Percentiles rank a stretch among this genome's conserved stretches.
These are phyloP conservation scores for Sugiyamaella valdiviana DNA, from an alignment of 805 yeast genomes.

Conservation along the genomic window DNA sequence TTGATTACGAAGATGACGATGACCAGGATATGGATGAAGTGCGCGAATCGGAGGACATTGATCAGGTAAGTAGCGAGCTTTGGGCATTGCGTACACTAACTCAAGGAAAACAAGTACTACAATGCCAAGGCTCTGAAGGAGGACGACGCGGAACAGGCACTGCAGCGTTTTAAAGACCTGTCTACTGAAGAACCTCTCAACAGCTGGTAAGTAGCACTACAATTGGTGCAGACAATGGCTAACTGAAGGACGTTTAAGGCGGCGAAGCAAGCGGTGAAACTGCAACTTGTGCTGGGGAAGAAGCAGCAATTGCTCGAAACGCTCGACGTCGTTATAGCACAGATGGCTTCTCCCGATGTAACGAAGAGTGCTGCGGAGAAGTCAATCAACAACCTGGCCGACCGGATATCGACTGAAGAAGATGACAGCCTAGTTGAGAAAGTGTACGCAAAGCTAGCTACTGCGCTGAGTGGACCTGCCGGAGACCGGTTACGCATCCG, in stretches of 20 bases:
- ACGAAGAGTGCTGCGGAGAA: conserved; percentile 32
- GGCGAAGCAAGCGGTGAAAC: conserved; percentile 32
- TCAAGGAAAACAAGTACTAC: conserved; percentile 33
- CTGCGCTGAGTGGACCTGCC: conserved; percentile 3
- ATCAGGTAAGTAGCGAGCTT: conserved; percentile 12
- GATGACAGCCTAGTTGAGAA: conserved; percentile 24
- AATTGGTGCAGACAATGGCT: background rate
- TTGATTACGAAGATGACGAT: conserved; percentile 35
- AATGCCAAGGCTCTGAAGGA: conserved; percentile 34
- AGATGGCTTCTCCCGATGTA: conserved; percentile 17
- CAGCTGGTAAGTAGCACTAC: background rate
- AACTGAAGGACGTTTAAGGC: conserved; percentile 30
- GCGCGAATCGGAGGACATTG: conserved; percentile 12
- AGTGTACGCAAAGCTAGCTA: conserved; percentile 16
- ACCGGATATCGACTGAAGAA: conserved; percentile 20
- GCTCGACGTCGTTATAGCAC: conserved; percentile 19
- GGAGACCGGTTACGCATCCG: conserved; percentile 28
- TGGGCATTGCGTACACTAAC: background rate
- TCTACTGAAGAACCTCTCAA: conserved; percentile 17
- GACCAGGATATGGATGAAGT: conserved; percentile 26
- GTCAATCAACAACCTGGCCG: conserved; percentile 30
- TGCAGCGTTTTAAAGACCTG: conserved; percentile 26
- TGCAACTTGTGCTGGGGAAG: conserved; percentile 20
- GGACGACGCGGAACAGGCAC: conserved; percentile 31
- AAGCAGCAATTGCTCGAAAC: conserved; percentile 22